A percentile compares a stretch with the other conserved stretches of the same genome.
Conservation (phyloP, 176 grass and related monocot genomes). For the Carex scoparia region DNA sequence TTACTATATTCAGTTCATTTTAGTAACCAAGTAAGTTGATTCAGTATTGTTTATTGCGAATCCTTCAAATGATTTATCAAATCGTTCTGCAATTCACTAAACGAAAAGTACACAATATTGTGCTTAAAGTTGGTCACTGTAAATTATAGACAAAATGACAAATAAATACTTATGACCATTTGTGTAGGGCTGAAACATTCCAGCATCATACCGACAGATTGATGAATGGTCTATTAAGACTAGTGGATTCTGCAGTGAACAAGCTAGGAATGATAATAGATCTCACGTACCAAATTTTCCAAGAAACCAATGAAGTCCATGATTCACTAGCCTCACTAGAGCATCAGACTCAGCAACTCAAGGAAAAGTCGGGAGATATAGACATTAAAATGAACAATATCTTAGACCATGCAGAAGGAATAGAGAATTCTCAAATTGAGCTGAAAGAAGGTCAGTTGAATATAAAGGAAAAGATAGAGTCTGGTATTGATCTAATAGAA, state of each 20-base stretch:
- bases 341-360: constrained; percentile 30
- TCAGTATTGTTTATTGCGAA: neutral
- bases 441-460: constrained; percentile 51
- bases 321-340: constrained; percentile 49
- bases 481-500: constrained; percentile 37
- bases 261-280: constrained; percentile 67
- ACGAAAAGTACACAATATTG: neutral
- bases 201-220: constrained; percentile 63
- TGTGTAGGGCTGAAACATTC: constrained; percentile 71
- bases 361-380: constrained; percentile 27
- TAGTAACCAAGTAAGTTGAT: neutral
- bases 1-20: neutral
- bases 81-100: neutral
- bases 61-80: neutral
- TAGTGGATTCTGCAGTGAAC: constrained; percentile 55
- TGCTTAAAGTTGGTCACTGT: neutral
- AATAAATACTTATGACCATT: neutral
- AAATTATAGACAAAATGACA: neutral
- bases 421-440: constrained; percentile 30
- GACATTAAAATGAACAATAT: constrained; percentile 42
- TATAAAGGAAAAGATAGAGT: constrained; percentile 55
- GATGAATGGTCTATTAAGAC: constrained; percentile 56
- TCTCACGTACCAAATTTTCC: constrained; percentile 47
- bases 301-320: constrained; percentile 39
- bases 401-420: constrained; percentile 53